These are phyloP conservation scores for Alternaria brassicae DNA, from an alignment of 2,329 filamentous ascomycete genomes.

Conservation along the genomic window DNA sequence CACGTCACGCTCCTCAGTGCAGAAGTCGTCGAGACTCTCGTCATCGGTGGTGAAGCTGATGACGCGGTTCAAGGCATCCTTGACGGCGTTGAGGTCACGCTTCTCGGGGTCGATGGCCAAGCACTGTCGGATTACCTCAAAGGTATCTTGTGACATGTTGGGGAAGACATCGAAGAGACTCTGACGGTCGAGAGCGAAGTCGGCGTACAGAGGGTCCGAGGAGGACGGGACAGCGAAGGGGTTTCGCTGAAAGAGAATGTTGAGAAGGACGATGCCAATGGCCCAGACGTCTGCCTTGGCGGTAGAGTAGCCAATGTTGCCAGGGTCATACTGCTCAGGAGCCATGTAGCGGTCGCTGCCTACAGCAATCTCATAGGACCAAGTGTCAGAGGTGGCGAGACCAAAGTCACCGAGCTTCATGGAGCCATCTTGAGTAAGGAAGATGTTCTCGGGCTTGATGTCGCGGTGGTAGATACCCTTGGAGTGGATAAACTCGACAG, in stretches of 20 bases:
- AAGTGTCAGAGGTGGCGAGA: slow-evolving; percentile 84
- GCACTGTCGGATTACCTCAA: slow-evolving; percentile 88
- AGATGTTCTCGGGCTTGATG: slow-evolving; percentile 99
- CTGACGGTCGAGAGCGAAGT: slow-evolving; percentile 92
- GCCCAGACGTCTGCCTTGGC: slow-evolving; percentile 96
- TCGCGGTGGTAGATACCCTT: slow-evolving; percentile 95
- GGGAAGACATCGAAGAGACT: slow-evolving; percentile 98
- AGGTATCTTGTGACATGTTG: slow-evolving; percentile 98
- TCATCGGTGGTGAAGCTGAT: slow-evolving; percentile 94
- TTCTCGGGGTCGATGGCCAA: slow-evolving; percentile 90
- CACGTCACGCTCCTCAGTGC: slow-evolving; percentile 77
- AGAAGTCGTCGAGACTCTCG: slow-evolving; percentile 92
- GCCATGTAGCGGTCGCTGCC: slow-evolving; percentile 99
- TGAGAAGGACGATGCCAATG: slow-evolving; percentile 93
- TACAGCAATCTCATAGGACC: slow-evolving; percentile 91
- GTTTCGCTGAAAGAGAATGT: slow-evolving; percentile 95
- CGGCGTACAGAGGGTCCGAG: slow-evolving; percentile 89
- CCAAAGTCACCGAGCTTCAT: slow-evolving; percentile 99
- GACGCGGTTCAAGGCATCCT: slow-evolving; percentile 77
- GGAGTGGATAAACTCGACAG: slow-evolving; percentile 87
- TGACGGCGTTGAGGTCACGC: slow-evolving; percentile 80
- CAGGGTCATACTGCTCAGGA: slow-evolving; percentile 94
- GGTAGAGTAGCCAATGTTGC: slow-evolving; percentile 86
- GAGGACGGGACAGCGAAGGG: slow-evolving; percentile 91
- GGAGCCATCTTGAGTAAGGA: slow-evolving; percentile 81